Evolutionary conservation across 1,284 basidiomycete genomes (phyloP), one percentile per base, ranked within the genome.

Genomic region (Lentinula novae-zelandiae): DNA sequence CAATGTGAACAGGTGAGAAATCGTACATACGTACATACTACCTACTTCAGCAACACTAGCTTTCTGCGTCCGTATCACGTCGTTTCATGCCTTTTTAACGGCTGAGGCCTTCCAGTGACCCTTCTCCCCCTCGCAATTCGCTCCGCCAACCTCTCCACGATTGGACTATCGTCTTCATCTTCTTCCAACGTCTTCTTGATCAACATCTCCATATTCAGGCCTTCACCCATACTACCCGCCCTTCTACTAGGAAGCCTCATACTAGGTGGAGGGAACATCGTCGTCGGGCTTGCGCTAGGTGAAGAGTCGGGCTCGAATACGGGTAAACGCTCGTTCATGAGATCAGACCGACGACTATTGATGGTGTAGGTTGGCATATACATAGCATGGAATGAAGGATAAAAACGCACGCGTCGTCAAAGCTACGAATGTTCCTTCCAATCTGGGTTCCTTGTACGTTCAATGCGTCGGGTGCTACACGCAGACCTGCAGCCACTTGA

Each of bases 241-340:
- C 86, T 65, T 73, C 86, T 68, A 67, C 77, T 70, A 53, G 71
- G 68, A 44, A 76, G 66, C 9, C 84, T 84, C 84, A 87, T 89
- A 66, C 82, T 86, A 3, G 86, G 84, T 10, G 79, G 82, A 1
- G 86, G 79, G 73, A 81, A 86, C 67, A 78, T 81, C 61, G 72
- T 77, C 63, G 73, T 75, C 67, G 70, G 67, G 8, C 70, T 69
- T 15, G 73, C 72, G 56, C 69, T 68, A 17, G 66, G 68, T 60
- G 68, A 73, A 39, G 31, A 27, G 27, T 42, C 40, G 36, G 75
- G 75, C 66, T 80, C 75, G 71, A 84, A 84, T 65, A 75, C 73
- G 8, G 96, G 96, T 56, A 98, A 76, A 61, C 93, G 90, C 75
- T 99, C 96, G 78, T 99, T 99, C 69, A 89, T 86, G 62, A 95